Evolutionary conservation across 129 eudicot genomes (phyloP).

Genomic region (Dittrichia graveolens): DNA sequence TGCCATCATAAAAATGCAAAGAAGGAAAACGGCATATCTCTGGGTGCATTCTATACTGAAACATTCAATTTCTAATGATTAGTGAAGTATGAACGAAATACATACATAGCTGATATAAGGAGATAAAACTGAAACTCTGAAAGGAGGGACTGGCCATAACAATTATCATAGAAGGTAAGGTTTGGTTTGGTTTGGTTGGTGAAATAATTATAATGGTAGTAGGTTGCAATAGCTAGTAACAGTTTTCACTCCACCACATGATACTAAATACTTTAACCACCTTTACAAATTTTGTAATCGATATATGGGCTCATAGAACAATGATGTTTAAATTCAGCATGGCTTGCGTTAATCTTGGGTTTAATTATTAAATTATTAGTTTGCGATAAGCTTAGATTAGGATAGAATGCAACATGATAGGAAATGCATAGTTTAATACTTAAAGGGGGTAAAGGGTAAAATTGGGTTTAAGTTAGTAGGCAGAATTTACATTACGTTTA

Average conservation of each 20-base stretch:
- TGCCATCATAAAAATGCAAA: constrained; percentile 83
- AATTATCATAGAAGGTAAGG: neutral
- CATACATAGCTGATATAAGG: neutral
- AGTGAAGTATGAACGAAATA: constrained; percentile 1
- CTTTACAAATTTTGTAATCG: neutral
- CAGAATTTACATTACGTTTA: no score
- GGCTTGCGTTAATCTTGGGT: neutral
- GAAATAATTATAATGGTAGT: neutral
- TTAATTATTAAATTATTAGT: neutral
- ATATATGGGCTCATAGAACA: neutral
- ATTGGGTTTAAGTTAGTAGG: no score
- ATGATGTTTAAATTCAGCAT: neutral
- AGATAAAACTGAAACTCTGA: neutral
- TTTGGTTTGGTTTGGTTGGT: neutral
- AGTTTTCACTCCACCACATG: neutral
- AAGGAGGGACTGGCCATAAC: neutral
- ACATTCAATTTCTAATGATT: constrained; percentile 1
- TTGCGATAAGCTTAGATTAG: neutral
- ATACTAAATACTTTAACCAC: neutral
- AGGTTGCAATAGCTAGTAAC: neutral
- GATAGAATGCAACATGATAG: neutral
- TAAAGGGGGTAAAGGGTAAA: no score
- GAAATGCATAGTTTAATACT: no score
- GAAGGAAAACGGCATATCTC: constrained; percentile 95
- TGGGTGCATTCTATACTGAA: constrained; percentile 99